Base-by-base conservation (phyloP, 371 early-diverging fungal genomes). In the Dichotomocladium elegans region DNA sequence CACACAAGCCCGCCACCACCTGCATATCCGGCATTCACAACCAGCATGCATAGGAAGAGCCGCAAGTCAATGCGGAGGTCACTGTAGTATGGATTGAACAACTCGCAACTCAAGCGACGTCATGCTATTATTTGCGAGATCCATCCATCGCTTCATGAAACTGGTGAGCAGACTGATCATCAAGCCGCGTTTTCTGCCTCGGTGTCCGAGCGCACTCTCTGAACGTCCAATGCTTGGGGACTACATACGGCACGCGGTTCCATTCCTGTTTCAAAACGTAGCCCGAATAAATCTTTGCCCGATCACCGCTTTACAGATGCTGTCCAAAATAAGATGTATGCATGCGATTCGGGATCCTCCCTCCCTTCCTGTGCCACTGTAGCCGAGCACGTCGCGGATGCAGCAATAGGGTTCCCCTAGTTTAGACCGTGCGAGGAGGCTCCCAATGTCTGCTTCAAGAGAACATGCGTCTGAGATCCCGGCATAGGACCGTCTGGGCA, bases 131-230 rank as follows among this genome's bases (percentile, higher is more conserved):
- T 61, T 55, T 11, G 66, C 61, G 4, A 77, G 34, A 45, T 77
- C 63, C 67, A 72, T 66, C 30, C 78, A 77, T 2, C 78, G 68
- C 27, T 77, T 74, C 46, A 77, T 43, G 41, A 74, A 77, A 4
- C 71, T 60, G 12, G 74, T 51, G 1, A 68, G 55, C 17, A 77
- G 44, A 29, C 69, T 47, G 49, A 77, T 50, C 46, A 46, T 46
- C 0, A 74, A 72, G 33, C 74, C 78, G 12, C 74, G 63, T 47
- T 77, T 77, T n/a, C n/a, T n/a, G 12, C 78, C 78, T 11, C 78
- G 55, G 34, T 77, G 74, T 15, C 74, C 78, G 22, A 66, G 10
- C 46, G 21, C 52, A 73, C 77, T 6, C 51, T 47, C 2, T 64
- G 52, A 17, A 59, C 61, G 21, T 74, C 78, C 21, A 64, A 41